Evolutionary conservation across 2,329 filamentous ascomycete species (phyloP).

Genomic region (Neospermospora avenae): DNA sequence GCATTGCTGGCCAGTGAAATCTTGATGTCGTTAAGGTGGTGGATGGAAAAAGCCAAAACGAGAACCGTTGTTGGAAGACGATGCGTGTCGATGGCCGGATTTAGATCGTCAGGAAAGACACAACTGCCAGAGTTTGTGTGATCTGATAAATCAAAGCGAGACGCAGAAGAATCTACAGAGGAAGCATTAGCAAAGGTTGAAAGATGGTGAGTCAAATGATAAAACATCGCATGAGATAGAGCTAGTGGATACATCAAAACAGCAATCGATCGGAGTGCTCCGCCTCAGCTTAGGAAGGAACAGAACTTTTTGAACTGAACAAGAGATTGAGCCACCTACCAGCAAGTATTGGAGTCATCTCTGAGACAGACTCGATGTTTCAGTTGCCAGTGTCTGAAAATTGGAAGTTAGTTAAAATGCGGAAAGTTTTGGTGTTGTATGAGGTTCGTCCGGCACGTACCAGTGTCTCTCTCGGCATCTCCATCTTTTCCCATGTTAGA

Average conservation of each 20-base stretch:
- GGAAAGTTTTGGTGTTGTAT: not conserved
- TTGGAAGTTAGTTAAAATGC: slow-evolving; percentile 2
- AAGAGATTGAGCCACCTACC: slow-evolving; percentile 10
- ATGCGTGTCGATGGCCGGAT: slow-evolving; percentile 1
- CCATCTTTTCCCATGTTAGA: slow-evolving; percentile 3
- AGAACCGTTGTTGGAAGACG: not conserved
- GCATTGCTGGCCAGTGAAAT: not conserved
- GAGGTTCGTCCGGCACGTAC: slow-evolving; percentile 1
- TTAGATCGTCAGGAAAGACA: not conserved
- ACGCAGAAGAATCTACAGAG: not conserved
- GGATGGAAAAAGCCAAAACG: not conserved
- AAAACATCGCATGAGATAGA: slow-evolving; percentile 3
- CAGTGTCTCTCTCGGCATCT: slow-evolving; percentile 3
- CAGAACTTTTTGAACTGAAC: not conserved
- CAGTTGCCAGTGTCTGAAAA: slow-evolving; percentile 11
- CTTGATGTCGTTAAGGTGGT: not conserved
- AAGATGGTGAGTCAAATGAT: not conserved
- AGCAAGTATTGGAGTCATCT: slow-evolving; percentile 5
- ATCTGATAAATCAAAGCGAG: not conserved
- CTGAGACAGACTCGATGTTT: slow-evolving; percentile 4
- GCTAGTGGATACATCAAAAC: not conserved
- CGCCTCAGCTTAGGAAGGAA: slow-evolving; percentile 10
- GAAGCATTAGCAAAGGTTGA: not conserved
- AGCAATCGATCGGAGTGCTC: not conserved
- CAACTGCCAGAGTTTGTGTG: not conserved